A percentile compares a stretch with the other conserved stretches of the same genome.
Evolutionary conservation across 805 yeast genomes (phyloP).

Genomic region (Sugiyamaella mastotermitis): DNA sequence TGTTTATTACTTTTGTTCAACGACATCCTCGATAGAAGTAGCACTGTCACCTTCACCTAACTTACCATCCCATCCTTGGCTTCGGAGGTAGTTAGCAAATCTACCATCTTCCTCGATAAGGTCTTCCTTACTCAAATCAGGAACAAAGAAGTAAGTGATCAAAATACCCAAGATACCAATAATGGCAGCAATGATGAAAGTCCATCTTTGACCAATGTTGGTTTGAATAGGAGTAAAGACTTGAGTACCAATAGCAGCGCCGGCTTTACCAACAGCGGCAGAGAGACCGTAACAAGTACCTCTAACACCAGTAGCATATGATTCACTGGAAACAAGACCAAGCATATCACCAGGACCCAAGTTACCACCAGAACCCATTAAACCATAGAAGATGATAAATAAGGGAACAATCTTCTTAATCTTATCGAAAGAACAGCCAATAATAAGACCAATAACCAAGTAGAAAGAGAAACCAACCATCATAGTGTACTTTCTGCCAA

Average conservation of each 20-base stretch:
- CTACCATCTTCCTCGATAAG: slow-evolving; percentile 55
- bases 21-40: too few species aligned
- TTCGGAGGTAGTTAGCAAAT: slow-evolving; percentile 53
- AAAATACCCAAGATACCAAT: slow-evolving; percentile 62
- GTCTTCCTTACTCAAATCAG: slow-evolving; percentile 67
- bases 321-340: slow-evolving; percentile 63
- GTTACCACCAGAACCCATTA: slow-evolving; percentile 65
- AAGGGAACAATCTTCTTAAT: slow-evolving; percentile 52
- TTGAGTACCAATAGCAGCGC: slow-evolving; percentile 79
- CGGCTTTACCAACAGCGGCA: slow-evolving; percentile 78
- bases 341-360: slow-evolving; percentile 75
- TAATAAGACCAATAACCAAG: slow-evolving; percentile 45
- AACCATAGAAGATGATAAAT: slow-evolving; percentile 66
- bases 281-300: slow-evolving; percentile 70
- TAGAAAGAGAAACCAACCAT: slow-evolving; percentile 69
- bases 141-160: slow-evolving; percentile 55
- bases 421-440: slow-evolving; percentile 45
- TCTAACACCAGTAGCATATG: slow-evolving; percentile 70
- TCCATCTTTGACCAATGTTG: slow-evolving; percentile 63
- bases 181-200: slow-evolving; percentile 72
- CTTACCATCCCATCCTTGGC: slow-evolving; percentile 51
- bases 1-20: too few species aligned
- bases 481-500: slow-evolving; percentile 69
- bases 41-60: slow-evolving; percentile 31
- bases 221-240: slow-evolving; percentile 62